phyloP scores from a whole-genome alignment of 2,329 filamentous ascomycete genomes.

The Elsinoe ampelina region DNA sequence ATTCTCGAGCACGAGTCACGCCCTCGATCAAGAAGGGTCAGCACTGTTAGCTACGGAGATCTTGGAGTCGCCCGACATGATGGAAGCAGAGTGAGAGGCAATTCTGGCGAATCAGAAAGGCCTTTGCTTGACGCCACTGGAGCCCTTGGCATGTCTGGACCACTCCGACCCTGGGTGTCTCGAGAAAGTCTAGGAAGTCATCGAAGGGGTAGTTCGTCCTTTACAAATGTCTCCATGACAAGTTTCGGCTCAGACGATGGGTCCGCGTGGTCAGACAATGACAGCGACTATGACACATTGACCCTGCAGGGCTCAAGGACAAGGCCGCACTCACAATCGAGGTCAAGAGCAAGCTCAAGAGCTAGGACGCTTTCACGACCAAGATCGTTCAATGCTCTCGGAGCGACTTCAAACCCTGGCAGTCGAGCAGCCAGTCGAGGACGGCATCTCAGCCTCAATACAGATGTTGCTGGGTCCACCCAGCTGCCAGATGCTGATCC shows the following conservation, averaged over 20 bases:
- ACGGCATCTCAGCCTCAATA: conserved; percentile 22
- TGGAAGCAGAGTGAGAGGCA: conserved; percentile 63
- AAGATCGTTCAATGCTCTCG: conserved; percentile 15
- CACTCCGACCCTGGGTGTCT: conserved; percentile 24
- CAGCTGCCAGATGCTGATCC: conserved; percentile 25
- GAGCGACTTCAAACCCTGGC: conserved; percentile 16
- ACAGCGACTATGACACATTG: conserved; percentile 36
- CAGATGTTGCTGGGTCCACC: conserved; percentile 23
- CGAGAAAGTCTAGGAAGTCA: conserved; percentile 27
- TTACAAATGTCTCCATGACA: conserved; percentile 32
- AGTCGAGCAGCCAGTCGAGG: conserved; percentile 22
- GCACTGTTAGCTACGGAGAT: conserved; percentile 67
- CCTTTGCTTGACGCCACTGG: conserved; percentile 65
- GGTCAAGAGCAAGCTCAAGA: conserved; percentile 21
- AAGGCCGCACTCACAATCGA: conserved; percentile 15
- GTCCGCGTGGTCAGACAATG: conserved; percentile 21
- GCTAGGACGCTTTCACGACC: conserved; percentile 15
- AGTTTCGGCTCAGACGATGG: conserved; percentile 30
- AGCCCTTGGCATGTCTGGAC: conserved; percentile 41
- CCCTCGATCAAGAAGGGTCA: conserved; percentile 57
- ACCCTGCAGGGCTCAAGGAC: conserved; percentile 32
- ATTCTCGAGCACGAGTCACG: conserved; percentile 53
- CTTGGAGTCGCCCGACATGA: conserved; percentile 69
- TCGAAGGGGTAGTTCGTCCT: conserved; percentile 34
- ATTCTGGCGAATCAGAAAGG: conserved; percentile 63